Evolutionary conservation across 1,284 basidiomycete species (phyloP), one percentile per base, ranked within the genome.

Genomic region (Cystobasidiaceae sp.): DNA sequence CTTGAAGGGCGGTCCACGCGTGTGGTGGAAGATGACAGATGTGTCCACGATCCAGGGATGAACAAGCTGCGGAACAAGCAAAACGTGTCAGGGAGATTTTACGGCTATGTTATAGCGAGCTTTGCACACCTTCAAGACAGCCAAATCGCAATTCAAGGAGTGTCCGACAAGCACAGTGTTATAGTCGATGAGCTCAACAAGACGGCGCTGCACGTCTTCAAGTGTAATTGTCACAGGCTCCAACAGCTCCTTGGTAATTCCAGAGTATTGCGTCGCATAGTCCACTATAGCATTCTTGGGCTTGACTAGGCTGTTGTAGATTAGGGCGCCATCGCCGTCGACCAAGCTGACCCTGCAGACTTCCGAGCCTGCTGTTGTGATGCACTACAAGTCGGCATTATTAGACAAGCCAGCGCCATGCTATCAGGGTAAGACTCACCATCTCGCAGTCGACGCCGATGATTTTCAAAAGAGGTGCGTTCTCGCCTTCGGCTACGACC

Each of bases 201-300:
- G 76, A 45, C 86, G 82, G 0, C 80, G 72, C 76, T 94, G 93
- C 2, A 93, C 86, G 68, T 89, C 80, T 0, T 83, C 77, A 17
- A 92, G 83, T 0, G 87, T 88, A 0, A 88, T 89, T 0, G 84
- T 91, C 0, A 89, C 85, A 0, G 78, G 77, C 1, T 78, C 79
- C 0, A 96, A 82, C 1, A 82, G 80, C 67, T 85, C 85, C 15
- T 84, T 82, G 0, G 90, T 96, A 71, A 97, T 90, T 1, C 93
- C 93, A 25, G 91, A 94, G 84, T 86, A 90, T 86, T 86, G 82
- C 30, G 93, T 96, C 19, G 93, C 82, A 74, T 96, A 96, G 77
- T 96, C 90, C 5, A 81, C 78, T 50, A 96, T 85, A 0, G 88
- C 86, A 69, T 87, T 87, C 0, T 82, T 78, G 2, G 93, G 93